A percentile compares a stretch with the other conserved stretches of the same genome.
Evolutionary conservation across 1,284 basidiomycete genomes (phyloP).

Genomic region (Malassezia restricta): DNA sequence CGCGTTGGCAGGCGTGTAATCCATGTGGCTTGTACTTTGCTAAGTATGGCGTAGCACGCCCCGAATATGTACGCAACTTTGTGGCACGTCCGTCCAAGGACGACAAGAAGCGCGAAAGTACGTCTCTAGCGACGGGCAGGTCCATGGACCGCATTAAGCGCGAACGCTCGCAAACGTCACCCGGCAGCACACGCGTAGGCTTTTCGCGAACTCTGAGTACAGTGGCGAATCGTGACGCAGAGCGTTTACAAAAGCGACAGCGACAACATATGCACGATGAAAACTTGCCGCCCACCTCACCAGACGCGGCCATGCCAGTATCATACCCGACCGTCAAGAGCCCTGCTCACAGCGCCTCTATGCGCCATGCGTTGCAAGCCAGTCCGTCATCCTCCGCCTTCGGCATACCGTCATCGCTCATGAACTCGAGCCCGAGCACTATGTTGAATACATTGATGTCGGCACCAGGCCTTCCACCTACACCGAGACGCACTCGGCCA

Average conservation of each 20-base stretch:
- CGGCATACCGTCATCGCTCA: conserved; percentile 28
- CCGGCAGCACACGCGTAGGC: not conserved
- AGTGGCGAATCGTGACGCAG: conserved; percentile 6
- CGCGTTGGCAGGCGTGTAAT: conserved; percentile 36
- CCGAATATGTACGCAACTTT: conserved; percentile 26
- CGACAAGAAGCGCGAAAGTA: not conserved
- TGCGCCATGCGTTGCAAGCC: not conserved
- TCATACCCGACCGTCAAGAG: conserved; percentile 14
- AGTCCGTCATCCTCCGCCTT: conserved; percentile 7
- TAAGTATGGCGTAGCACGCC: conserved; percentile 30
- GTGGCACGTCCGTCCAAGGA: conserved; percentile 6
- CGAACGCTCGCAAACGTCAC: not conserved
- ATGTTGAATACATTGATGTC: conserved; percentile 36
- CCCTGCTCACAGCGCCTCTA: not conserved
- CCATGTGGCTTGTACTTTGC: conserved; percentile 38
- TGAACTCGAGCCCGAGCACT: conserved; percentile 38
- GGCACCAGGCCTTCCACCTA: not conserved
- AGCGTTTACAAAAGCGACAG: not conserved
- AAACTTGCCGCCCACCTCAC: not conserved
- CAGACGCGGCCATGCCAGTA: not conserved
- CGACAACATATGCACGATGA: not conserved
- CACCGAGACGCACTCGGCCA: conserved; percentile 19
- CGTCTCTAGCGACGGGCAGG: not conserved
- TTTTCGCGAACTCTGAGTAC: conserved; percentile 5
- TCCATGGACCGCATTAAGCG: not conserved